These are phyloP conservation scores for Monosporascus sp. DNA, from an alignment of 2,329 filamentous ascomycete species.

Conservation along the genomic window DNA sequence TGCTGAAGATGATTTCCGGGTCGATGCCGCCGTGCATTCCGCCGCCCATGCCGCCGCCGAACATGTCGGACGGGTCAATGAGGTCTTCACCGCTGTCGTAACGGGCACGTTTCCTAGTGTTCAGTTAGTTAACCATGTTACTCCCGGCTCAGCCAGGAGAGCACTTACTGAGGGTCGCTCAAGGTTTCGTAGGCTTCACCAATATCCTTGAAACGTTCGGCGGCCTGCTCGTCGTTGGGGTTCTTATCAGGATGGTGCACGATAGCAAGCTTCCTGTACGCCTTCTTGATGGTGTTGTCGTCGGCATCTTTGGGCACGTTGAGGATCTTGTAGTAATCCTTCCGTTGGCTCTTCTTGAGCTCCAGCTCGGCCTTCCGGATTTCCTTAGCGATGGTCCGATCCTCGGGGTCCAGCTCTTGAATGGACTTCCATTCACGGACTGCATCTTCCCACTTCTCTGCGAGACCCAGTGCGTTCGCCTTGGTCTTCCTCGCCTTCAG, in stretches of 20 bases:
- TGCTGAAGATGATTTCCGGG: slow-evolving; percentile 74
- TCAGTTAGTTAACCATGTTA: slow-evolving; percentile 29
- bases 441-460: slow-evolving; percentile 88
- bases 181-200: slow-evolving; percentile 95
- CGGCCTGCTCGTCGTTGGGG: slow-evolving; percentile 75
- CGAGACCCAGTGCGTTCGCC: slow-evolving; percentile 80
- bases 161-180: slow-evolving; percentile 81
- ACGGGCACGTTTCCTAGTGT: slow-evolving; percentile 68
- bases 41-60: slow-evolving; percentile 53
- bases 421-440: slow-evolving; percentile 85
- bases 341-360: slow-evolving; percentile 93
- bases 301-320: slow-evolving; percentile 79
- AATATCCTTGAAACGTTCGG: slow-evolving; percentile 94
- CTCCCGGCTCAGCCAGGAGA: background rate
- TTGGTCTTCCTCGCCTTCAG: slow-evolving; percentile 89
- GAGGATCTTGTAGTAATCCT: slow-evolving; percentile 99
- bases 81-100: slow-evolving; percentile 94
- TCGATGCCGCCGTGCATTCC: slow-evolving; percentile 58
- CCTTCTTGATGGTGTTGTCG: slow-evolving; percentile 87
- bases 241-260: slow-evolving; percentile 98
- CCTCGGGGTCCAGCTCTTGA: slow-evolving; percentile 74
- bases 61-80: slow-evolving; percentile 82
- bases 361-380: slow-evolving; percentile 88
- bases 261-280: slow-evolving; percentile 91
- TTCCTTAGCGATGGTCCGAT: slow-evolving; percentile 75